Evolutionary conservation across 352 stramenopile species (phyloP).

Genomic region (Pythium phragmiticola): DNA sequence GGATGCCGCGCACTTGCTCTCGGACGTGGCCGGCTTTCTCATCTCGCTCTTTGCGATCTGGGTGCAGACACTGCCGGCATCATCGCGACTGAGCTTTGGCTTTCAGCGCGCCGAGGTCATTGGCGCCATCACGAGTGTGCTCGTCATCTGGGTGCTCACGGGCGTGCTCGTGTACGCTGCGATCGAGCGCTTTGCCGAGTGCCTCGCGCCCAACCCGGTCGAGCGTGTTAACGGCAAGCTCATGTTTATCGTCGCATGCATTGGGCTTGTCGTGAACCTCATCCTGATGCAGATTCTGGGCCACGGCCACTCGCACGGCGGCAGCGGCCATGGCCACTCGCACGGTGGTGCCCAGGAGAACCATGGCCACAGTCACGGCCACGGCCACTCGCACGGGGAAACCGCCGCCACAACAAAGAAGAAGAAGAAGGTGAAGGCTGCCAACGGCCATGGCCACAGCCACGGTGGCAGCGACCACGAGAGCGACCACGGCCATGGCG

Average conservation of each 20-base stretch:
- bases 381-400: conserved; percentile 40
- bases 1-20: conserved; percentile 79
- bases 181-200: conserved; percentile 84
- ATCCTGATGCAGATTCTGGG: conserved; percentile 93
- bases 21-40: conserved; percentile 75
- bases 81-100: conserved; percentile 88
- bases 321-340: conserved; percentile 34
- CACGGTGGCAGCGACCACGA: conserved; percentile 31
- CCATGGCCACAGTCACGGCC: conserved; percentile 38
- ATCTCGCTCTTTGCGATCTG: conserved; percentile 87
- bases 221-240: conserved; percentile 93
- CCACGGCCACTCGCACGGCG: conserved; percentile 44
- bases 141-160: conserved; percentile 94
- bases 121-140: conserved; percentile 93
- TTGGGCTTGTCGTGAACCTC: conserved; percentile 97
- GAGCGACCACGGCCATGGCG: conserved; percentile 28
- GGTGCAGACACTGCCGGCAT: conserved; percentile 55
- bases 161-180: conserved; percentile 93
- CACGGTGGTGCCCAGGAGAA: conserved; percentile 34
- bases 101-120: conserved; percentile 96
- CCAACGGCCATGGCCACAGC: conserved; percentile 39
- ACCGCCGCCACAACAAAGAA: background rate
- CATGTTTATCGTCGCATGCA: conserved; percentile 95
- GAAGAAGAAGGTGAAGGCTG: conserved; percentile 21
- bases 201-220: conserved; percentile 64